Percentiles rank a stretch among this genome's conserved stretches.
Conservation (phyloP, 805 yeast species). For the Jamesozyma jinghongensis region DNA sequence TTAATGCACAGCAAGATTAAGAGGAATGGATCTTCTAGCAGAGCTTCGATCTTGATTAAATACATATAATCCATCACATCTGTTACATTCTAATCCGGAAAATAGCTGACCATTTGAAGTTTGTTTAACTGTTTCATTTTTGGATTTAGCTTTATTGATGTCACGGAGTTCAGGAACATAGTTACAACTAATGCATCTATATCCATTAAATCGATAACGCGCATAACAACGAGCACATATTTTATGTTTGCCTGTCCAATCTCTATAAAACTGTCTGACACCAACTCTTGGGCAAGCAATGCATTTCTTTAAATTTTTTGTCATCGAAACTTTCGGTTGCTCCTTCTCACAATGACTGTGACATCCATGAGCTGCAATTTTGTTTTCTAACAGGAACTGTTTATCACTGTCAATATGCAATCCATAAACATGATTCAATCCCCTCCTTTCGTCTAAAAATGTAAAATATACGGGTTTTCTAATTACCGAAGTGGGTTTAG, state of each 20-base stretch:
- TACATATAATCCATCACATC: constrained; percentile 12
- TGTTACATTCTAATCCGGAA: constrained; percentile 13
- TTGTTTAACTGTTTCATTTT: constrained; percentile 9
- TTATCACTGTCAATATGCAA: constrained; percentile 12
- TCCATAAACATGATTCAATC: constrained; percentile 16
- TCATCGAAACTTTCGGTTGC: constrained; percentile 11
- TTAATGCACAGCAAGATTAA: not conserved
- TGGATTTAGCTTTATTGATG: constrained; percentile 11
- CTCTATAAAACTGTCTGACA: constrained; percentile 18
- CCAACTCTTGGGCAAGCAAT: constrained; percentile 21
- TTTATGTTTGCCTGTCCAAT: constrained; percentile 20
- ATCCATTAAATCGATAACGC: constrained; percentile 20
- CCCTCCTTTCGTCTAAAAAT: constrained; percentile 14
- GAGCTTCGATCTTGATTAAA: constrained; percentile 16
- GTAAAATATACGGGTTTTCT: constrained; percentile 19
- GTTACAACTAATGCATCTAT: constrained; percentile 18
- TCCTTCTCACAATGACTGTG: constrained; percentile 14
- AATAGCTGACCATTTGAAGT: constrained; percentile 12
- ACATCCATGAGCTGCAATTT: constrained; percentile 14
- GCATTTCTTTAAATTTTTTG: constrained; percentile 17
- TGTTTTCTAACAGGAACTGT: constrained; percentile 17
- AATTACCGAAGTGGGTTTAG: constrained; percentile 7
- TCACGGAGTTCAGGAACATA: constrained; percentile 18
- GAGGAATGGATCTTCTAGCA: constrained; percentile 1
- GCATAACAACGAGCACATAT: constrained; percentile 22